Evolutionary conservation across 805 yeast species (phyloP), one percentile per base, ranked within the genome.

Genomic region (Candida schatavii): DNA sequence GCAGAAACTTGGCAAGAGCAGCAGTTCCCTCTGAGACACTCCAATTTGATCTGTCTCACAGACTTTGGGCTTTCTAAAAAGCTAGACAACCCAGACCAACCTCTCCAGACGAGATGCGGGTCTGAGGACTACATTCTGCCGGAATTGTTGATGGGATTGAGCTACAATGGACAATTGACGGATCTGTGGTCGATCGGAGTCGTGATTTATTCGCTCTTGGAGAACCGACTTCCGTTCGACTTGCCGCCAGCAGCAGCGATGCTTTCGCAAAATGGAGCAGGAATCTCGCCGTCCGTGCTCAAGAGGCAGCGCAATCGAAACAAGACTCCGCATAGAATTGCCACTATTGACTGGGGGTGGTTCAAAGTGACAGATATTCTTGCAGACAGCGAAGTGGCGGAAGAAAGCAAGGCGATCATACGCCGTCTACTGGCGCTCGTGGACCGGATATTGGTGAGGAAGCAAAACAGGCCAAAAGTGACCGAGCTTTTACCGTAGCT

Each of bases 131-230:
- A 93, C 54, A 96, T 93, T 5, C 84, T 97, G 0, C 99, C 99
- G 0, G 99, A 93, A 56, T 65, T 93, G 19, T 67, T 93, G 29
- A 78, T 93, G 80, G 98, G 98, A 1, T 72, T 87, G 42, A 84
- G 88, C 5, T 93, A 93, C 56, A 91, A 91, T 54, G 99, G 99
- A 10, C 76, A 85, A 40, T 80, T 87, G 48, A 84, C 93, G 37
- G 99, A 93, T 60, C 72, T 90, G 15, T 93, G 99, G 99, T 88
- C 97, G 1, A 61, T 90, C 7, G 99, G 99, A 2, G 98, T 93
- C 2, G 68, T 90, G n/a, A 64, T 90, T 1, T 93, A 89, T 55
- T 80, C 95, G 1, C 65, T 91, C 21, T 61, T 93, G 52, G 99
- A 93, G 54, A 82, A 88, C 32, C 61, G 97, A 43, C 68, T 93